A percentile compares a stretch with the other conserved stretches of the same genome.
Evolutionary conservation across 805 yeast genomes (phyloP).

Genomic region (Candida saitoana): DNA sequence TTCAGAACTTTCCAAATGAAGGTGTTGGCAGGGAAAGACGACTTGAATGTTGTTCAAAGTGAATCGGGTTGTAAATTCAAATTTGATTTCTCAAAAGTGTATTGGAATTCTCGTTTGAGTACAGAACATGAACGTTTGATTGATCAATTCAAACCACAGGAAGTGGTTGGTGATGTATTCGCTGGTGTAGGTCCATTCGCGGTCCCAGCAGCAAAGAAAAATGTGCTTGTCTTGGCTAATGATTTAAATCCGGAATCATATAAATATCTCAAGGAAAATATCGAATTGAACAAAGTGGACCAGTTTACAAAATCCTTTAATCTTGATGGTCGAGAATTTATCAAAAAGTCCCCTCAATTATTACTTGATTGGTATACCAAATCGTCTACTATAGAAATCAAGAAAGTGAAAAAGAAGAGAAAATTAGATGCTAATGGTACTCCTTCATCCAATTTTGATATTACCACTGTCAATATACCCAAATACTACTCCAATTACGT

Average conservation of each 20-base stretch:
- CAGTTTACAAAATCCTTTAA: constrained; percentile 61
- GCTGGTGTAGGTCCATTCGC: constrained; percentile 99
- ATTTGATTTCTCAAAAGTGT: constrained; percentile 89
- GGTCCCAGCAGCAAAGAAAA: constrained; percentile 88
- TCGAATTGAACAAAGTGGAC: constrained; percentile 57
- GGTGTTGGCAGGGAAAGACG: constrained; percentile 79
- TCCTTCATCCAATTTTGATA: constrained; percentile 15
- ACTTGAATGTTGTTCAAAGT: constrained; percentile 75
- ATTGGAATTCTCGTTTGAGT: constrained; percentile 94
- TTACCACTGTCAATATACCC: constrained; percentile 42
- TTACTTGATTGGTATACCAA: constrained; percentile 44
- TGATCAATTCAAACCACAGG: constrained; percentile 53
- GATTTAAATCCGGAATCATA: constrained; percentile 89
- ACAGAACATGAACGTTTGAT: constrained; percentile 90
- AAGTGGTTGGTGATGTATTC: constrained; percentile 89
- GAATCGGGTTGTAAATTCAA: constrained; percentile 83
- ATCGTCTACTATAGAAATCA: constrained; percentile 33
- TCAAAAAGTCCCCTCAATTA: constrained; percentile 52
- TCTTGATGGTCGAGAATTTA: constrained; percentile 80
- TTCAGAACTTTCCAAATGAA: constrained; percentile 94
- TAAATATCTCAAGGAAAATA: constrained; percentile 64
- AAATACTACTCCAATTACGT: constrained; percentile 65
- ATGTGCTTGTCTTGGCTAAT: constrained; percentile 79
- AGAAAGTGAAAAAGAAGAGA: constrained; percentile 33
- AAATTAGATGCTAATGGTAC: constrained; percentile 22